These are phyloP conservation scores for Bromus sterilis DNA, from an alignment of 176 grass and related monocot species.

Conservation along the genomic window DNA sequence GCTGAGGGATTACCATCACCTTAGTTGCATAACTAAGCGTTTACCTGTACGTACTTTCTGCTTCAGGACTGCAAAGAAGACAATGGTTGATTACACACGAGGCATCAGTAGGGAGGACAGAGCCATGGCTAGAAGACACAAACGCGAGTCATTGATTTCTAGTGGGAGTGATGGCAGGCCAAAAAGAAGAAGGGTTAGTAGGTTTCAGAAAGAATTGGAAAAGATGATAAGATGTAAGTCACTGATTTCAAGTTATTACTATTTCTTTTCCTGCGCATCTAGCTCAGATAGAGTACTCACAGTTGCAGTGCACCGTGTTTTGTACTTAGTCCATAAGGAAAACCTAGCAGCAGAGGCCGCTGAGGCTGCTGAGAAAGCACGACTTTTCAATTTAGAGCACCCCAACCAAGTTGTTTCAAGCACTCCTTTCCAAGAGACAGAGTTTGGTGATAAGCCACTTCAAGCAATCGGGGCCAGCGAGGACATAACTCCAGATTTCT, in stretches of 20 bases:
- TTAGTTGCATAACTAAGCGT: background rate
- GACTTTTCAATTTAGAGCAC: background rate
- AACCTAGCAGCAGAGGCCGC: background rate
- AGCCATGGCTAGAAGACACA: background rate
- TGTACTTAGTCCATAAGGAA: background rate
- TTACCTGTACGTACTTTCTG: background rate
- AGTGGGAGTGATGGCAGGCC: background rate
- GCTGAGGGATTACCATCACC: background rate
- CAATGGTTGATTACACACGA: background rate
- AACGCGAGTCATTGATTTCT: background rate
- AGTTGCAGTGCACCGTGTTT: background rate
- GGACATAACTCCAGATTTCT: background rate
- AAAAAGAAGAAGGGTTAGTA: background rate
- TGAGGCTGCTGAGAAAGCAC: background rate
- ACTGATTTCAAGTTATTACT: background rate
- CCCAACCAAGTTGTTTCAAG: background rate
- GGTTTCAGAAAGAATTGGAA: background rate
- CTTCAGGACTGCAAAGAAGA: conserved; percentile 6
- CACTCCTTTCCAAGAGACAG: background rate
- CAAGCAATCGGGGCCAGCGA: background rate
- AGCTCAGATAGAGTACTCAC: background rate
- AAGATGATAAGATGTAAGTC: background rate
- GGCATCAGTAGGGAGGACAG: conserved; percentile 10
- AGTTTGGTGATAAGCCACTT: background rate
- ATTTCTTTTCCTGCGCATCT: background rate